Base-by-base conservation (phyloP, 2,329 filamentous ascomycete genomes). In the Fusarium nelsonii region DNA sequence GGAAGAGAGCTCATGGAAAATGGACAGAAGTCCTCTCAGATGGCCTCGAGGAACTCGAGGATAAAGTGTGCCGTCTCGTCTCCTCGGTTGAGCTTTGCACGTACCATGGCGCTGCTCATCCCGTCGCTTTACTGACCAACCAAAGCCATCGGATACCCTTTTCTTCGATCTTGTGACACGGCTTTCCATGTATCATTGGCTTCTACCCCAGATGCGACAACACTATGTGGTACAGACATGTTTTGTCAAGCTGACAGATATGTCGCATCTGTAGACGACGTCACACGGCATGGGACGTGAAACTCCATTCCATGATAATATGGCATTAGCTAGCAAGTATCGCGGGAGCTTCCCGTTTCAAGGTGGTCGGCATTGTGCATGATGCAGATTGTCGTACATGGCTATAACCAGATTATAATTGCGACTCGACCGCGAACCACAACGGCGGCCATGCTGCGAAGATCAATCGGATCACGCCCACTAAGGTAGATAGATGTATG, bases 221-320 rank as follows among this genome's bases (percentile, higher is more conserved):
- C 51, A 43, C 55, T 18, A 45, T 36, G 48, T 43, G 30, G 36
- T 40, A 69, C 44, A 45, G n/a, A 41, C 41, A 49, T 63, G 48
- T 43, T 73, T 70, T 68, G 58, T 73, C 66, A 72, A 66, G 60
- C 58, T 70, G 70, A 58, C 65, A 63, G 56, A 63, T 39, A 37
- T 49, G 39, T 57, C 46, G 53, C 44, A 56, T 63, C 40, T 67
- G 20, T 40, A 39, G 56, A 48, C 32, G 28, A n/a, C 16, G 39
- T 48, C 46, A 32, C 58, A 43, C 57, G 16, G 36, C 33, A 54
- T 40, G 43, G 14, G 23, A 33, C 14, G 18, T 46, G 37, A 34
- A 33, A 49, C 40, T 36, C 41, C 52, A 9, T n/a, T 45, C 49
- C 50, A 48, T 14, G 28, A 43, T 59, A 28, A 30, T 33, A 56